Conservation (phyloP, 768 basidiomycete species). For the Amanita exitialis region DNA sequence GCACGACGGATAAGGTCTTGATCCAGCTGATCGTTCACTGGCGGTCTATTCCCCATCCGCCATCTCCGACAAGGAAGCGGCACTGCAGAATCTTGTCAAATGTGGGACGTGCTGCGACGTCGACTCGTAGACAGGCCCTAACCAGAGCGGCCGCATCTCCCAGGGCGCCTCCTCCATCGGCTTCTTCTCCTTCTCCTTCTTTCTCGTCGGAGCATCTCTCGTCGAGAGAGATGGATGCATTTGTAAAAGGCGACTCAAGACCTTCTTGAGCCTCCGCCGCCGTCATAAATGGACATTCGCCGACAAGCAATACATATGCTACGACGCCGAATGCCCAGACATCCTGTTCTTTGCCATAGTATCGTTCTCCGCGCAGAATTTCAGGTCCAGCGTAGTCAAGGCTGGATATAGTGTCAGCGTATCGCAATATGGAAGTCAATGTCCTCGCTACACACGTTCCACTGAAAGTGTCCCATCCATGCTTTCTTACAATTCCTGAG, state of each 20-base stretch:
- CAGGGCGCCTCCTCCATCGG: slow-evolving; percentile 75
- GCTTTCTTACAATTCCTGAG: slow-evolving; percentile 73
- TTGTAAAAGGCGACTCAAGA: slow-evolving; percentile 64
- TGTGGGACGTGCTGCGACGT: slow-evolving; percentile 67
- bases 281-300: slow-evolving; percentile 88
- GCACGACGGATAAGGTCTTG: neutral
- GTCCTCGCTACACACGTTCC: slow-evolving; percentile 60
- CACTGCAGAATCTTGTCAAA: slow-evolving; percentile 77
- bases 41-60: slow-evolving; percentile 54
- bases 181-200: slow-evolving; percentile 64
- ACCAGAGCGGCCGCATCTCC: slow-evolving; percentile 84
- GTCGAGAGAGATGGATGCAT: slow-evolving; percentile 66
- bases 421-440: slow-evolving; percentile 1
- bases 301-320: slow-evolving; percentile 86
- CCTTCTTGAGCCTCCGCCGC: slow-evolving; percentile 88
- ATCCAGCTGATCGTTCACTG: slow-evolving; percentile 7
- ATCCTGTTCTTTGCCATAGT: slow-evolving; percentile 94
- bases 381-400: slow-evolving; percentile 95
- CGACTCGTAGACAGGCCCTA: slow-evolving; percentile 74
- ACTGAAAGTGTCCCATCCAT: slow-evolving; percentile 87
- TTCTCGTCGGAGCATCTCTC: slow-evolving; percentile 72
- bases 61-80: slow-evolving; percentile 69
- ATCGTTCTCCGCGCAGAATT: slow-evolving; percentile 89
- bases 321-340: slow-evolving; percentile 98
- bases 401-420: slow-evolving; percentile 24